Base-by-base conservation (phyloP, 371 early-diverging fungal species). In the Syncephalastrum sp. region DNA sequence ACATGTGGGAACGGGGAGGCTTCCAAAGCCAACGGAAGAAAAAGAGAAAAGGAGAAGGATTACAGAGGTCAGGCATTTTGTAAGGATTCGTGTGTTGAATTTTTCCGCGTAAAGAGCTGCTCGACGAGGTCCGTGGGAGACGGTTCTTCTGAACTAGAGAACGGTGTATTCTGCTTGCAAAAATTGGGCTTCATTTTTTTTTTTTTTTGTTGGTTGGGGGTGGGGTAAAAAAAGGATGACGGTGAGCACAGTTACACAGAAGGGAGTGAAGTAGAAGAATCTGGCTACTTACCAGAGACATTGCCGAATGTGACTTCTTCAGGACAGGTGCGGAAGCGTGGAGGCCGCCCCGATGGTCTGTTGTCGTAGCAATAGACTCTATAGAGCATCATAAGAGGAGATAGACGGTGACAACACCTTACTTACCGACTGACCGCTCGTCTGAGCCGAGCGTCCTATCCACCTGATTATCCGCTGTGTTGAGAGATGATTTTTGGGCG, bases 71-170 rank as follows among this genome's bases (percentile, higher is more conserved):
- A 33, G 10, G 38, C 38, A 33, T 33, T 33, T 10, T 33, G 38
- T 33, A 33, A 33, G 6, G 38, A 33, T 10, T 33, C 38, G 38
- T 33, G 38, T 10, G 38, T 33, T 12, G 38, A 33, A 33, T 33
- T 33, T 38, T 59, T 59, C n/a, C 58, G 62, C 17, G 68, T 64
- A 60, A 74, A 74, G 0, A 74, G 29, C 47, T 68, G 63, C 27
- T 74, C 71, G 12, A 74, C 71, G 42, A 74, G 60, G 44, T 74
- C 74, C 8, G 63, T 42, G 3, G 74, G 70, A n/a, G 74, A 68
- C 17, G 68, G 68, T 14, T 70, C 68, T 45, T 70, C 67, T 17
- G 55, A 38, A 27, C 27, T 55, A 41, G 47, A 19, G 54, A 54
- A 64, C 3, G 58, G 55, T 38, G 65, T 24, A 17, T 38, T 60